Base-by-base conservation (phyloP, 139 green algal species). In the Astrephomene gubernaculifera region DNA sequence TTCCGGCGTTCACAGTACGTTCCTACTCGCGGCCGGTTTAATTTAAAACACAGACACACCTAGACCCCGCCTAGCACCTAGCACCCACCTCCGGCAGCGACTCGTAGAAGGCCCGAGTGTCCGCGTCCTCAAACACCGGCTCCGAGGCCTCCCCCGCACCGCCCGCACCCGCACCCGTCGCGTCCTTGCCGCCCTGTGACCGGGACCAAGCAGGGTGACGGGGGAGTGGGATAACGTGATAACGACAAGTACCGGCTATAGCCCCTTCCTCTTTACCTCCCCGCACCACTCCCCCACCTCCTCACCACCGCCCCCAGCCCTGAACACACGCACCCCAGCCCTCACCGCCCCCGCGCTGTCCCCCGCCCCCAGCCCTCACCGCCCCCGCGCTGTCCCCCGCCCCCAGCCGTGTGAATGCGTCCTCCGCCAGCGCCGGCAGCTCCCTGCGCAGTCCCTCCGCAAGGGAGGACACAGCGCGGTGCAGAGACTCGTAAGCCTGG, bases 61-160 rank as follows among this genome's bases (percentile, higher is more conserved):
- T n/a, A n/a, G n/a, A n/a, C n/a, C n/a, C n/a, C n/a, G n/a, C n/a
- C n/a, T n/a, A n/a, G 54, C 54, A 17, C 49, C 49, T 45, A 27
- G 78, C 90, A 35, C 88, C 87, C 39, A 99, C 81, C 74, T 98
- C 94, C 17, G 94, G 93, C 49, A 99, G 90, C 6, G 83, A 87
- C 79, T 98, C 89, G 83, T 99, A 99, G 44, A 99, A 98, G 0
- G 88, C 86, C 0, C 87, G 63, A 3, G 61, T 22, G 61, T 98
- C 96, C 33, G 96, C 92, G 83, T 99, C 96, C 63, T 99, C 96
- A 91, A 97, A 99, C 27, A 94, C 61, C 6, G 71, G 89, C 68
- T 90, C 86, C 29, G 43, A 29, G 4, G 86, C 72, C 17, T 31
- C 75, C 10, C 71, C 74, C 29, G 60, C 36, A 60, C 71, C 75